Base-by-base conservation (phyloP, 1,284 basidiomycete species). In the Phlebopus sp. region DNA sequence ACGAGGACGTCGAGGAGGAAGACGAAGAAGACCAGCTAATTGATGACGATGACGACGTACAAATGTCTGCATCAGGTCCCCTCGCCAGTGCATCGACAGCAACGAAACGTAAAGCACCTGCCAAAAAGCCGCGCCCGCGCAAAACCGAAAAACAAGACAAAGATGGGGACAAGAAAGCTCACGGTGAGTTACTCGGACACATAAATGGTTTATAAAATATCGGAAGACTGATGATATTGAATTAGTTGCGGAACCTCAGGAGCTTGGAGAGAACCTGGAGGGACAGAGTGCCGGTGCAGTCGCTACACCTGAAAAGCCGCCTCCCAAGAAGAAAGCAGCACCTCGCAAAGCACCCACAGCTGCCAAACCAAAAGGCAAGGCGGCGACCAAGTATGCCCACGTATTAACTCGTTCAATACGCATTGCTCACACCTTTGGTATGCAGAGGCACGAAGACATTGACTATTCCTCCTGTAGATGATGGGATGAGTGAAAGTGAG, bases 21-120 rank as follows among this genome's bases (percentile, higher is more conserved):
- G 86, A 86, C 4, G 84, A 89, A 60, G 84, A 86, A 65, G 85
- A 88, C 69, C 81, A 86, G 56, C 76, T 87, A 54, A 82, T 86
- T 55, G 85, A 89, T 64, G 86, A 88, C 54, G 82, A 84, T 45
- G 75, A 77, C 37, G 72, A 63, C 59, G 61, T 45, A 21, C 52
- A 45, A 42, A 60, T 43, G 42, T 65, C 64, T 40, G 53, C 63
- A 51, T 58, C 69, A 42, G 58, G 60, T 13, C 67, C 64, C 47
- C 57, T 64, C 50, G 55, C 64, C 32, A 70, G 47, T 30, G 43
- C 41, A 11, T 46, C 58, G 40, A 34, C 58, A 42, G 57, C 63
- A 32, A 67, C 71, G 50, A 78, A 78, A 57, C 73, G 73, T 36
- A 81, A 76, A 60, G 60, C 68, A 39, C 60, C 74, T 40, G 60